Evolutionary conservation across 306 rosid genomes (phyloP), one percentile per base, ranked within the genome.

Genomic region (Fragaria nilgerrensis): DNA sequence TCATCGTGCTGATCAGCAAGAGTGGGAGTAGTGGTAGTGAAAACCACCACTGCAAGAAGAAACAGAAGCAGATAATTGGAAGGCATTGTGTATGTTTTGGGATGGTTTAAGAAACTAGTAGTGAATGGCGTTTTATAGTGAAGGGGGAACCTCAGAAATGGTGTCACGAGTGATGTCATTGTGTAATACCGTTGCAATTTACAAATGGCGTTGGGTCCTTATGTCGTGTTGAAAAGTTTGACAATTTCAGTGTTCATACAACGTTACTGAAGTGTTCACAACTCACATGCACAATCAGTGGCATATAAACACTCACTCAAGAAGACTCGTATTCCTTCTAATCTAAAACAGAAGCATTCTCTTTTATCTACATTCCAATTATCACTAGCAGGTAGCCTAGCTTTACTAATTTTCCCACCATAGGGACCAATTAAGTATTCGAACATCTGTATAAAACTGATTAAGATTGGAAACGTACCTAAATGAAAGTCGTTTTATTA

Each of bases 31-130:
- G 83, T 55, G 44, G 32, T 39, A 59, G 39, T 36, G 6, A 84
- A 48, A 25, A 23, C 68, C 80, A 75, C 81, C 79, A 82, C 82
- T 78, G 74, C 88, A 15, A 85, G 56, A 63, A 85, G 23, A 25
- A 85, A 58, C 29, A 65, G 5, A 23, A 81, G 68, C 41, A 78
- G 13, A 19, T 62, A 64, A 4, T 64, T 66, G 58, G 74, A 16
- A 55, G 83, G 69, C 85, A 85, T 84, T 49, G 23, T 79, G 59
- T 25, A n/a, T 13, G 63, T 5, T 45, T 36, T 63, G 37, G 15
- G 63, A 39, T 27, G 34, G 15, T 63, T 58, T 47, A 36, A 63
- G 55, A 72, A 66, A 15, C n/a, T 15, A 27, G 14, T 32, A 13
- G 36, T 19, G 56, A 19, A 52, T 53, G 61, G 59, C 73, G 0